Evolutionary conservation across 495 filamentous ascomycete species (phyloP), one percentile per base, ranked within the genome.

Genomic region (Tetracladium setigerum): DNA sequence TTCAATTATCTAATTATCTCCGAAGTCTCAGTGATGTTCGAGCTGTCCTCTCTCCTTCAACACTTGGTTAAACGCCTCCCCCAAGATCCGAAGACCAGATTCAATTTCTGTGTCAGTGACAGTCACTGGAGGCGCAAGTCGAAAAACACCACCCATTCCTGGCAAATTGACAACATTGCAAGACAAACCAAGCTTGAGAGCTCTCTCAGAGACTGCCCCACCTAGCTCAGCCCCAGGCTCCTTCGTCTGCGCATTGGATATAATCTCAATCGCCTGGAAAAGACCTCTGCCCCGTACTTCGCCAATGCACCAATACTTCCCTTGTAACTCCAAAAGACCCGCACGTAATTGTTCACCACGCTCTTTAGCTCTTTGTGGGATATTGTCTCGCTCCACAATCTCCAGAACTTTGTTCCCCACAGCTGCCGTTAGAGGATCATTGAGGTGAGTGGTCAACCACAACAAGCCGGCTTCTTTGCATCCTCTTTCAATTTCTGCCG

Each of bases 241-340:
- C 43, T 72, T 70, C 2, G 49, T 67, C 9, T 53, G 39, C 46
- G 70, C 73, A 53, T 76, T 61, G 30, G 59, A 48, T 11, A 81
- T 72, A 51, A 82, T 71, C 55, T 80, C 78, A 38, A 84, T 59
- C 2, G 68, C 78, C 69, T 70, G 76, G 57, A 84, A 80, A 9
- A 83, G 58, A 0, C 82, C 80, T 1, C 70, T 64, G 0, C 82
- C 82, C 2, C 82, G 70, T 45, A 84, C 75, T 58, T 83, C 66
- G 5, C 79, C 82, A 7, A 86, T 79, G 38, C 80, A 58, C 3
- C 71, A 70, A 50, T 77, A 72, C 22, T 32, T 41, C 1, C 47
- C 58, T 4, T 84, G 59, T 7, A 63, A 54, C 32, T 57, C 49
- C 7, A 60, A 53, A 12, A 85, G 64, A 15, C 66, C 47, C 10